These are phyloP conservation scores for Venturia oleaginea DNA, from an alignment of 2,329 filamentous ascomycete genomes.

Conservation along the genomic window DNA sequence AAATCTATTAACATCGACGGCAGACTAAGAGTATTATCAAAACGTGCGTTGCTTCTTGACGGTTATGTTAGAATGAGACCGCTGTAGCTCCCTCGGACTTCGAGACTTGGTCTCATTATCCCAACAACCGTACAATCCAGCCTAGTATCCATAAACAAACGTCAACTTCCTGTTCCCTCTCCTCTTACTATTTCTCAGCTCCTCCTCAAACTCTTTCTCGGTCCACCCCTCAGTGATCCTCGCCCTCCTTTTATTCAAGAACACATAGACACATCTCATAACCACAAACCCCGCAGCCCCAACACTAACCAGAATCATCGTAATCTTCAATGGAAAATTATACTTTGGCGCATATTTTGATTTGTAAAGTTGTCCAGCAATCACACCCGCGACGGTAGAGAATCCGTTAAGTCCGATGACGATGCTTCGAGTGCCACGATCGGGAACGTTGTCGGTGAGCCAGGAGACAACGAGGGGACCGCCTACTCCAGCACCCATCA, in stretches of 20 bases:
- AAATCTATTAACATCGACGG: too few relatives aligned
- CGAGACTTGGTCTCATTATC: too few relatives aligned
- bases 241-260: slow-evolving; percentile 31
- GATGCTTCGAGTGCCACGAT: slow-evolving; percentile 43
- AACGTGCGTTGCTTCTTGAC: too few relatives aligned
- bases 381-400: slow-evolving; percentile 38
- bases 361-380: slow-evolving; percentile 35
- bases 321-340: slow-evolving; percentile 34
- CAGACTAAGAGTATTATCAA: too few relatives aligned
- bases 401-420: slow-evolving; percentile 46
- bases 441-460: slow-evolving; percentile 46
- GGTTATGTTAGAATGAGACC: too few relatives aligned
- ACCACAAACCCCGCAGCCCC: slow-evolving; percentile 32
- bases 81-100: too few relatives aligned
- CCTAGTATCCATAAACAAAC: slow-evolving; percentile 32
- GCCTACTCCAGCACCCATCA: slow-evolving; percentile 42
- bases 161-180: slow-evolving; percentile 36
- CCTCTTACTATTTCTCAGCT: slow-evolving; percentile 24
- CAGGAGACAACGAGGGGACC: slow-evolving; percentile 46
- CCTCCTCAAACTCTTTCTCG: slow-evolving; percentile 32
- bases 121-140: background rate
- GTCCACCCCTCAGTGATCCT: slow-evolving; percentile 21
- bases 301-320: slow-evolving; percentile 29
- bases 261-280: slow-evolving; percentile 28
- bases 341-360: slow-evolving; percentile 35